phyloP scores from a whole-genome alignment of 2,329 filamentous ascomycete genomes.

The Aspergillus sp. region DNA sequence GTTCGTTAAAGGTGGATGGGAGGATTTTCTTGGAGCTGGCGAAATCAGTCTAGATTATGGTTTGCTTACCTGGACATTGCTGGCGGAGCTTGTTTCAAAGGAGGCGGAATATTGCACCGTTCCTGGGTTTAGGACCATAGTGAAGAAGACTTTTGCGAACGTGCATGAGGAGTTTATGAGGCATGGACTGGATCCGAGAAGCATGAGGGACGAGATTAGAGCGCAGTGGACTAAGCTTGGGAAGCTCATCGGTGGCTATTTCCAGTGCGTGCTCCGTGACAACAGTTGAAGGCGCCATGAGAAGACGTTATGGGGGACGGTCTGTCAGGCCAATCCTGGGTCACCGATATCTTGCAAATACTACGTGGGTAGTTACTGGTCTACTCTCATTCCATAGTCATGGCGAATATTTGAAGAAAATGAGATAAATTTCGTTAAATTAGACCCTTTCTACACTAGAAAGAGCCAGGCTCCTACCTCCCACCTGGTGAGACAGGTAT shows the following conservation, averaged over 20 bases:
- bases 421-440: conserved; percentile 24
- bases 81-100: conserved; percentile 27
- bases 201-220: conserved; percentile 22
- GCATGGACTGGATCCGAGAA: conserved; percentile 27
- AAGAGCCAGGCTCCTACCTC: conserved; percentile 14
- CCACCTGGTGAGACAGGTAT: conserved; percentile 5
- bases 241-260: conserved; percentile 27
- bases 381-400: not conserved
- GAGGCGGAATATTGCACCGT: conserved; percentile 28
- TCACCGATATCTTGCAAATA: not conserved
- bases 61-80: conserved; percentile 35
- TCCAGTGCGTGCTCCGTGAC: not conserved
- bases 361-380: not conserved
- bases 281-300: not conserved
- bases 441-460: conserved; percentile 19
- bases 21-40: conserved; percentile 16
- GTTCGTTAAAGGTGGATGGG: conserved; percentile 10
- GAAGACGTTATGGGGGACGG: not conserved
- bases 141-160: conserved; percentile 25
- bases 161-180: conserved; percentile 27
- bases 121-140: conserved; percentile 30
- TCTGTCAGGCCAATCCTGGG: not conserved
- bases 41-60: conserved; percentile 28
- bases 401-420: not conserved
- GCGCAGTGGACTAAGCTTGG: conserved; percentile 52